These are phyloP conservation scores for Xylaria grammica DNA, from an alignment of 495 filamentous ascomycete genomes.

Conservation along the genomic window DNA sequence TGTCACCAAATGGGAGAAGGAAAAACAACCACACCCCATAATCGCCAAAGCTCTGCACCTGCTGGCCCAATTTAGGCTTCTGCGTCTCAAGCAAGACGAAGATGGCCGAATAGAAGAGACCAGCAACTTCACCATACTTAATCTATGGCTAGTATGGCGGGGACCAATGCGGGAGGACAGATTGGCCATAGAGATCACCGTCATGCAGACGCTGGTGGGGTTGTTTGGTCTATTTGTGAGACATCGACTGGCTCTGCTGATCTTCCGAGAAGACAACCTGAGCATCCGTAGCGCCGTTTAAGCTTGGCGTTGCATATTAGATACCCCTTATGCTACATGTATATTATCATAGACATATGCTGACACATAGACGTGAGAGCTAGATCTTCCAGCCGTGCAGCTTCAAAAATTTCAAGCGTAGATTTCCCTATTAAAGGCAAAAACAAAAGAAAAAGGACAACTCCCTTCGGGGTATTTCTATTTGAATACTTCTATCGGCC, in stretches of 20 bases:
- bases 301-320: constrained; percentile 15
- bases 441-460: no score
- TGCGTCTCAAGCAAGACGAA: constrained; percentile 66
- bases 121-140: constrained; percentile 90
- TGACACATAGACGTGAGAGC: background rate
- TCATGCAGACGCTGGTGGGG: constrained; percentile 74
- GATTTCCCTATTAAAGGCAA: background rate
- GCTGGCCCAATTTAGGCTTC: constrained; percentile 66
- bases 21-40: constrained; percentile 66
- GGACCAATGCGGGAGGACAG: constrained; percentile 89
- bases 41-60: constrained; percentile 66
- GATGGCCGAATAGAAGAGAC: constrained; percentile 76
- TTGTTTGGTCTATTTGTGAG: constrained; percentile 82
- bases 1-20: constrained; percentile 73
- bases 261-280: constrained; percentile 87
- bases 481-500: no score
- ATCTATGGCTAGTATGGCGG: constrained; percentile 95
- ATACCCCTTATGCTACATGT: constrained; percentile 29
- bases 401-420: background rate
- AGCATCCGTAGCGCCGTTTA: constrained; percentile 39
- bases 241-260: constrained; percentile 79
- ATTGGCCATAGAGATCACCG: constrained; percentile 75
- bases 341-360: constrained; percentile 25
- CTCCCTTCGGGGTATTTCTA: no score
- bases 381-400: constrained; percentile 11